phyloP scores from a whole-genome alignment of 2,329 filamentous ascomycete species.

The Leptoxyphium fumago region DNA sequence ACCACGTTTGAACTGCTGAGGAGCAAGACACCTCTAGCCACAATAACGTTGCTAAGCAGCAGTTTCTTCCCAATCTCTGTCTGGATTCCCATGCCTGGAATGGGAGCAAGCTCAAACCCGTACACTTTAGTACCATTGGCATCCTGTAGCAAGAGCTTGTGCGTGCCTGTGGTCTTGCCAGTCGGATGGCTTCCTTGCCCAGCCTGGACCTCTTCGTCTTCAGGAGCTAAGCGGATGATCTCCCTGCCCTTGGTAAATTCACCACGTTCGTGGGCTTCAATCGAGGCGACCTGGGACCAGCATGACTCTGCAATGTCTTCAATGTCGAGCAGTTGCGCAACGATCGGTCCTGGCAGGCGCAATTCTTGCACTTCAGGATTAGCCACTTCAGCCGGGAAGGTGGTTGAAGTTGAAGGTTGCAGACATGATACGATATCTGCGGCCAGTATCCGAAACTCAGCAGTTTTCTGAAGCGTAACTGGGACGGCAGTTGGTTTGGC shows the following conservation, averaged over 20 bases:
- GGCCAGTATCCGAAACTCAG: slow-evolving; percentile 63
- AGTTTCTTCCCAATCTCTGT: slow-evolving; percentile 72
- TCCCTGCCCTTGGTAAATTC: slow-evolving; percentile 64
- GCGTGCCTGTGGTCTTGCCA: slow-evolving; percentile 41
- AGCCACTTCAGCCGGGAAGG: slow-evolving; percentile 45
- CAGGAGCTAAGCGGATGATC: slow-evolving; percentile 57
- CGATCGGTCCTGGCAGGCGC: slow-evolving; percentile 45
- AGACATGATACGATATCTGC: slow-evolving; percentile 58
- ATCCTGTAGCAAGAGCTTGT: slow-evolving; percentile 75
- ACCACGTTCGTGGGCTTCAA: slow-evolving; percentile 58
- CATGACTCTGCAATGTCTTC: slow-evolving; percentile 67
- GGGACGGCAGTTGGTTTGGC: slow-evolving; percentile 45
- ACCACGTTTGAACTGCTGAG: slow-evolving; percentile 53
- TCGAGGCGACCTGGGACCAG: slow-evolving; percentile 76
- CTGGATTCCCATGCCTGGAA: slow-evolving; percentile 50
- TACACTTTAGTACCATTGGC: slow-evolving; percentile 52
- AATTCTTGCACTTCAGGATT: slow-evolving; percentile 41
- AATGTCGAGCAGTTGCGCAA: slow-evolving; percentile 73
- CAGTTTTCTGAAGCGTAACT: slow-evolving; percentile 61
- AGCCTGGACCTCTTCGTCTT: slow-evolving; percentile 28
- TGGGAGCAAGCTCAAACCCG: slow-evolving; percentile 54
- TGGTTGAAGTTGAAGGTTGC: slow-evolving; percentile 23
- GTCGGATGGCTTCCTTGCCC: slow-evolving; percentile 2
- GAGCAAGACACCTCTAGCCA: slow-evolving; percentile 65
- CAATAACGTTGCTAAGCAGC: slow-evolving; percentile 49